Evolutionary conservation across 1,284 basidiomycete species (phyloP).

Genomic region (Pseudozyma pruni): DNA sequence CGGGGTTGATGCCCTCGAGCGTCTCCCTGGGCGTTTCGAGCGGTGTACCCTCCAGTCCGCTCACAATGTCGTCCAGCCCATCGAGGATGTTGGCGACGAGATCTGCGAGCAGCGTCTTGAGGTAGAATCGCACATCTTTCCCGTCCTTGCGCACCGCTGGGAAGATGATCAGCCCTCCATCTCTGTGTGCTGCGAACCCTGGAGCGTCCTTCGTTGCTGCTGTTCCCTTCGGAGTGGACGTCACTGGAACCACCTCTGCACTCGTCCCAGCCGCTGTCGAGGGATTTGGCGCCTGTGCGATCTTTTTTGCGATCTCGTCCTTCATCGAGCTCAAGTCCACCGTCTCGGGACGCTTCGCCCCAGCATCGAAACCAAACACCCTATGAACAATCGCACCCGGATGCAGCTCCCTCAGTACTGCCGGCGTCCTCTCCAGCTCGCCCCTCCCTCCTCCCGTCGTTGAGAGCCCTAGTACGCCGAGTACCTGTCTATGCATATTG

Average conservation of each 20-base stretch:
- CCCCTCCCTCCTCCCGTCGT: slow-evolving; percentile 25
- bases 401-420: slow-evolving; percentile 53
- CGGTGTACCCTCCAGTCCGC: slow-evolving; percentile 55
- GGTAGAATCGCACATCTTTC: slow-evolving; percentile 65
- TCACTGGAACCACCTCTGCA: not conserved
- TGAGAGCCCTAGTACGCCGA: slow-evolving; percentile 60
- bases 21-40: slow-evolving; percentile 66
- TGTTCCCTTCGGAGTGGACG: no score
- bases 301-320: slow-evolving; percentile 35
- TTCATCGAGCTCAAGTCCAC: slow-evolving; percentile 52
- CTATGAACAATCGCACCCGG: slow-evolving; percentile 62
- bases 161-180: slow-evolving; percentile 60
- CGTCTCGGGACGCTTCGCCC: slow-evolving; percentile 47
- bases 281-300: slow-evolving; percentile 4
- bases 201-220: slow-evolving; percentile 19
- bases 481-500: slow-evolving; percentile 61
- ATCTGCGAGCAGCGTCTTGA: slow-evolving; percentile 61
- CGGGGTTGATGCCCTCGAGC: slow-evolving; percentile 46
- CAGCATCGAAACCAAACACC: slow-evolving; percentile 62
- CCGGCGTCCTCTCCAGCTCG: slow-evolving; percentile 48
- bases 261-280: not conserved
- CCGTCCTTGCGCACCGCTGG: slow-evolving; percentile 63
- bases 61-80: slow-evolving; percentile 53
- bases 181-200: slow-evolving; percentile 54
- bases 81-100: slow-evolving; percentile 59